phyloP scores from a whole-genome alignment of 2,329 filamentous ascomycete genomes.

The Cladophialophora bantiana region DNA sequence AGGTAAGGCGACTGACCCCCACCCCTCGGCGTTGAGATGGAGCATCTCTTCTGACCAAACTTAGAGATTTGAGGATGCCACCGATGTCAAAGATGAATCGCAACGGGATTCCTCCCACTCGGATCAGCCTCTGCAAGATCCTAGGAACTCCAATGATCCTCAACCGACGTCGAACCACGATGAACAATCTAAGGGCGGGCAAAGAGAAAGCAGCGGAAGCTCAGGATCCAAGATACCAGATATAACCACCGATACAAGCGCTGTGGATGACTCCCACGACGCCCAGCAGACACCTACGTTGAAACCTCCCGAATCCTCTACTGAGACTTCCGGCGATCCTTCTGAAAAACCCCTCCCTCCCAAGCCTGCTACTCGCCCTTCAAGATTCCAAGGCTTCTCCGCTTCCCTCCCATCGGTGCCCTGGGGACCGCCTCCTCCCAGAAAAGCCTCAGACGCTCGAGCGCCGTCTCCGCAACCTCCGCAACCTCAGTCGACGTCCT shows the following conservation, averaged over 20 bases:
- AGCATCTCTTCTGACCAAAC: conserved; percentile 46
- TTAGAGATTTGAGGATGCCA: conserved; percentile 85
- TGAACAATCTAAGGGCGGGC: conserved; percentile 11
- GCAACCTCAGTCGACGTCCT: conserved; percentile 42
- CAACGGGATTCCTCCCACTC: conserved; percentile 23
- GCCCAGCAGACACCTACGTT: conserved; percentile 26
- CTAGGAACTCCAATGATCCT: conserved; percentile 15
- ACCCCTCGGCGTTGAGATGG: conserved; percentile 3
- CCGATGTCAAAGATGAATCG: conserved; percentile 48
- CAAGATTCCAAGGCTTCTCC: conserved; percentile 71
- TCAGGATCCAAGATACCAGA: conserved; percentile 21
- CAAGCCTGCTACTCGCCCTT: conserved; percentile 63
- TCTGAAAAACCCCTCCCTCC: conserved; percentile 43
- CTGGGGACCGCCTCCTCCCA: conserved; percentile 63
- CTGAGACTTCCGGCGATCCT: conserved; percentile 19
- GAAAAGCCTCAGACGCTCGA: conserved; percentile 40
- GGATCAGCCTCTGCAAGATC: conserved; percentile 15
- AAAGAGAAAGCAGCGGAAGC: conserved; percentile 20
- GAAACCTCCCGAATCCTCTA: conserved; percentile 17
- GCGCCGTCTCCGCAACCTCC: conserved; percentile 45
- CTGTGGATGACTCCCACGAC: conserved; percentile 20
- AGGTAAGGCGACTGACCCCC: conserved; percentile 41
- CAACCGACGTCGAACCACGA: conserved; percentile 14
- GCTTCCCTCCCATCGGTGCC: conserved; percentile 75
- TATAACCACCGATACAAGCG: conserved; percentile 10